Evolutionary conservation across 768 basidiomycete genomes (phyloP).

Genomic region (Pulveroboletus sp.): DNA sequence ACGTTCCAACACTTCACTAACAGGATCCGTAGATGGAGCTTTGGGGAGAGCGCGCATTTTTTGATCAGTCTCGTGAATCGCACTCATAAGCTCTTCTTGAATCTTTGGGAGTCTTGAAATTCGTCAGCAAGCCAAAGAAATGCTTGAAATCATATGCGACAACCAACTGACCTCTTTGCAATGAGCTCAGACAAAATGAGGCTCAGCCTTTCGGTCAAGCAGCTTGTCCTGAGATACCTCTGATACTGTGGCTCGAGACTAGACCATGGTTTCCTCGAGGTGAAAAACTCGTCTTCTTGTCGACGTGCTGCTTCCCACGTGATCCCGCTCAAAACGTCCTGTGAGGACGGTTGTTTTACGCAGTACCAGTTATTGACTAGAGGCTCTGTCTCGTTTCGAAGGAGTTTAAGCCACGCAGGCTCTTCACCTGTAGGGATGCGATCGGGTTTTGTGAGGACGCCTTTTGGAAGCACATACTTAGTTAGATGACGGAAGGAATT

Average conservation of each 20-base stretch:
- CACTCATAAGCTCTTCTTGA: conserved; percentile 51
- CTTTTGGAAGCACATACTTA: not conserved
- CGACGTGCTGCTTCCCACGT: conserved; percentile 60
- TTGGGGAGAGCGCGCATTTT: conserved; percentile 39
- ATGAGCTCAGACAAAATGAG: conserved; percentile 62
- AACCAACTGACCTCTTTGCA: conserved; percentile 47
- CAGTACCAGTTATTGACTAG: conserved; percentile 35
- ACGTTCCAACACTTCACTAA: conserved; percentile 52
- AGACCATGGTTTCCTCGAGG: conserved; percentile 49
- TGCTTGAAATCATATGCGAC: not conserved
- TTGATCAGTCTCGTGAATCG: conserved; percentile 39
- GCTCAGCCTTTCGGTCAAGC: conserved; percentile 58
- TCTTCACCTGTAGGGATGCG: conserved; percentile 37
- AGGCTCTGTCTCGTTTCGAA: conserved; percentile 47
- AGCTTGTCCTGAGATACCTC: conserved; percentile 52
- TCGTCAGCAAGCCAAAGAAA: not conserved
- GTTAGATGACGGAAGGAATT: conserved; percentile 43
- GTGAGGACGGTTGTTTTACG: conserved; percentile 39
- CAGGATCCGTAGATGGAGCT: conserved; percentile 53
- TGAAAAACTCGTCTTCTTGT: conserved; percentile 57
- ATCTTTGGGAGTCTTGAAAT: conserved; percentile 58
- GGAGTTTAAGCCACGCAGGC: conserved; percentile 51
- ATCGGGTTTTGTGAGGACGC: conserved; percentile 65
- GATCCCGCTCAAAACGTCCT: conserved; percentile 20
- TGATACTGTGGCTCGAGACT: conserved; percentile 49